phyloP scores from a whole-genome alignment of 768 basidiomycete genomes.

The Leucocoprinus leucothites region DNA sequence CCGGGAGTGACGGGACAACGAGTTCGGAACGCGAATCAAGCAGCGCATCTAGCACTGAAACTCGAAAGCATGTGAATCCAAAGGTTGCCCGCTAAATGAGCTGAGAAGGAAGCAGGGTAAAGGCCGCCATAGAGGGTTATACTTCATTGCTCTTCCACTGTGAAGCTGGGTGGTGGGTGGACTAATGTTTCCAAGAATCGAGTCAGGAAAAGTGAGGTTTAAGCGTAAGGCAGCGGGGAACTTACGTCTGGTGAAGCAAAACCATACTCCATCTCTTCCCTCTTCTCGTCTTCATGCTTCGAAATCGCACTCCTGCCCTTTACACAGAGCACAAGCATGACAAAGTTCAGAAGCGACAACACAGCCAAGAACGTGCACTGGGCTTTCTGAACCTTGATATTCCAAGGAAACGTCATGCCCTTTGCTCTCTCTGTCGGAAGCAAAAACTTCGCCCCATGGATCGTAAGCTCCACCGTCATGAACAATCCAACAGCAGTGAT shows the following conservation, averaged over 20 bases:
- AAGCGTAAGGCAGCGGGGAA: neutral
- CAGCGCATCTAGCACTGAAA: slow-evolving; percentile 8
- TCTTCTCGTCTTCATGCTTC: neutral
- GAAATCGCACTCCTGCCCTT: slow-evolving; percentile 11
- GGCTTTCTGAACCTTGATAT: slow-evolving; percentile 24
- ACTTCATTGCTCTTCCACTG: neutral
- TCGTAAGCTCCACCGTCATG: slow-evolving; percentile 26
- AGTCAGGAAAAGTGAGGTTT: neutral
- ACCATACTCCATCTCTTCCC: slow-evolving; percentile 12
- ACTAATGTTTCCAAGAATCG: neutral
- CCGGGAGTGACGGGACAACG: neutral
- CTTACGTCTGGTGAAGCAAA: slow-evolving; percentile 11
- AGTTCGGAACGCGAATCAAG: slow-evolving; percentile 9
- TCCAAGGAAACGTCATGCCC: slow-evolving; percentile 23
- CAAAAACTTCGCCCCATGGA: slow-evolving; percentile 20
- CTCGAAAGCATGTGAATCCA: slow-evolving; percentile 3
- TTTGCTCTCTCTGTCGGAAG: slow-evolving; percentile 21
- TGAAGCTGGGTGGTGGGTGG: neutral
- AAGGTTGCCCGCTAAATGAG: neutral
- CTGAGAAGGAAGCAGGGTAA: neutral
- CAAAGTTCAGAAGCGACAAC: slow-evolving; percentile 15
- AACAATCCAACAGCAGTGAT: slow-evolving; percentile 21
- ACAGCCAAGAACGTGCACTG: slow-evolving; percentile 22
- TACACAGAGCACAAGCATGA: slow-evolving; percentile 14
- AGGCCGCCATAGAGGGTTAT: neutral